Conservation (phyloP, 2,329 filamentous ascomycete species). For the Ophiognomonia clavigignenti-juglandacearum region DNA sequence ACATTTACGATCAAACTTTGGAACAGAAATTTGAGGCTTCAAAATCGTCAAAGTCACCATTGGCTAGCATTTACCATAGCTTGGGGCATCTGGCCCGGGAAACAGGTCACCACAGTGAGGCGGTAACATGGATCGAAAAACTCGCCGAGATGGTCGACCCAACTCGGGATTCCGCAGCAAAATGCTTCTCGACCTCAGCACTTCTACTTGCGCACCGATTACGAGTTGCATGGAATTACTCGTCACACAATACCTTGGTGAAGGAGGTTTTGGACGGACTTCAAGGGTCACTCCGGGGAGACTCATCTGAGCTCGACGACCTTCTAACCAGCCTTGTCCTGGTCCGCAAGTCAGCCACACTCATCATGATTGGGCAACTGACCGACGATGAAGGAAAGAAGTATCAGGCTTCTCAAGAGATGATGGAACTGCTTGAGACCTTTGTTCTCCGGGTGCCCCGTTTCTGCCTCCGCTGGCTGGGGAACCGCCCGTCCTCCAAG, state of each 20-base stretch:
- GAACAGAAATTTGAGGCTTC: constrained; percentile 28
- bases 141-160: constrained; percentile 34
- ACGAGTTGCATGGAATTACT: constrained; percentile 34
- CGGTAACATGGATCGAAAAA: constrained; percentile 49
- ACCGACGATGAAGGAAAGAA: constrained; percentile 12
- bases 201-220: constrained; percentile 51
- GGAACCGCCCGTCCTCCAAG: constrained; percentile 47
- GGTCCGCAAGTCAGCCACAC: constrained; percentile 50
- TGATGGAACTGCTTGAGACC: constrained; percentile 41
- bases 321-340: constrained; percentile 52
- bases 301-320: constrained; percentile 55
- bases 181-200: constrained; percentile 47
- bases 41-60: constrained; percentile 35
- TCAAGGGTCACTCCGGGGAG: constrained; percentile 56
- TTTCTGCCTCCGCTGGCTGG: constrained; percentile 58
- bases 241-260: constrained; percentile 37
- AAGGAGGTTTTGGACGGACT: constrained; percentile 47
- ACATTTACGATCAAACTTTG: constrained; percentile 34
- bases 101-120: constrained; percentile 46
- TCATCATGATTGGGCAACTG: constrained; percentile 32
- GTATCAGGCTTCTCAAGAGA: constrained; percentile 18
- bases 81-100: constrained; percentile 39
- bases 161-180: constrained; percentile 41
- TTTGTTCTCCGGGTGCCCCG: constrained; percentile 56
- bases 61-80: constrained; percentile 46